Percentiles rank a stretch among this genome's conserved stretches.
Evolutionary conservation across 208 protist genomes (phyloP).

Genomic region (Phytomonas serpens): DNA sequence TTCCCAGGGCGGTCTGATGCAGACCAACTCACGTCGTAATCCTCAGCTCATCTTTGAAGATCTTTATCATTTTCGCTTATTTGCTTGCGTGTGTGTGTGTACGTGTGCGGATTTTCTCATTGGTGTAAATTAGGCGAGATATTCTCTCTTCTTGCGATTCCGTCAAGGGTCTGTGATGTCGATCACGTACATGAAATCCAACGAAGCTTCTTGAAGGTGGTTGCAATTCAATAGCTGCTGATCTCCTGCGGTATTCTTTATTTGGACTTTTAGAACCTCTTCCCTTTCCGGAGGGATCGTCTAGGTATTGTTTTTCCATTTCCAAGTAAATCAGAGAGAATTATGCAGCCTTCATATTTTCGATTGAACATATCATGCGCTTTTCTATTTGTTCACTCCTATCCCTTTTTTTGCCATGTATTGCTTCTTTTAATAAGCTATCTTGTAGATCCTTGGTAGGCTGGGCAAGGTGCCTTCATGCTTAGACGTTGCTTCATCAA

Average conservation of each 20-base stretch:
- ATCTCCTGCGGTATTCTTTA: background rate
- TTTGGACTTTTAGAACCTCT: background rate
- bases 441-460: slow-evolving; percentile 3
- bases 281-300: background rate
- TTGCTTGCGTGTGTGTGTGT: too few relatives aligned
- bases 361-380: background rate
- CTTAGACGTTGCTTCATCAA: background rate
- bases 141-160: background rate
- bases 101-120: background rate
- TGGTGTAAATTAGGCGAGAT: background rate
- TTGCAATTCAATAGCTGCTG: background rate
- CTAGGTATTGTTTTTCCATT: background rate
- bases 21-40: slow-evolving; percentile 28
- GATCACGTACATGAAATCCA: background rate
- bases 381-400: background rate
- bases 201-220: background rate
- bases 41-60: background rate
- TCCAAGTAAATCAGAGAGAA: background rate
- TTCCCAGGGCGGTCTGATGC: slow-evolving; percentile 36
- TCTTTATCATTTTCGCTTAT: background rate
- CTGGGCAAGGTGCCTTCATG: background rate
- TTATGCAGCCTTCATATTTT: background rate
- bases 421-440: slow-evolving; percentile 7
- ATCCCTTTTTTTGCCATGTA: slow-evolving; percentile 10
- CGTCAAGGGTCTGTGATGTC: background rate